These are phyloP conservation scores for Leccinum subgranulosum DNA, from an alignment of 768 basidiomycete genomes.

Conservation along the genomic window DNA sequence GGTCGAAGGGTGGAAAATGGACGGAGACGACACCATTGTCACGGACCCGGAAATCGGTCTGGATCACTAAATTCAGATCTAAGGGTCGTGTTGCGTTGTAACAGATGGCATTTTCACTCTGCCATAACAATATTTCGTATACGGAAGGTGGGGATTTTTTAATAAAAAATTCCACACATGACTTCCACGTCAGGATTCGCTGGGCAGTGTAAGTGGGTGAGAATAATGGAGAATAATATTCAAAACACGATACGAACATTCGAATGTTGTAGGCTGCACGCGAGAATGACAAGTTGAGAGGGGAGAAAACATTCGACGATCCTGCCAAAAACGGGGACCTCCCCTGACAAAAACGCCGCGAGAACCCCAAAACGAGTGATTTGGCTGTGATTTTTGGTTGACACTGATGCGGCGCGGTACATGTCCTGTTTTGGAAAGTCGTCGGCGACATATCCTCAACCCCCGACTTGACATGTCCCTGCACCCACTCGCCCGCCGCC, in stretches of 20 bases:
- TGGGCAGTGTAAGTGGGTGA: slow-evolving; percentile 20
- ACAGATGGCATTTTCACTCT: slow-evolving; percentile 39
- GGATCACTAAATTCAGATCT: slow-evolving; percentile 70
- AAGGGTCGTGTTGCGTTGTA: slow-evolving; percentile 63
- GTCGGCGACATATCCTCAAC: slow-evolving; percentile 26
- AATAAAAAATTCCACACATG: slow-evolving; percentile 34
- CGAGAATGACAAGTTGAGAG: not conserved
- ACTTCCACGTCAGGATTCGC: slow-evolving; percentile 28
- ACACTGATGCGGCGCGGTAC: slow-evolving; percentile 24
- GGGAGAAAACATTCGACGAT: slow-evolving; percentile 23
- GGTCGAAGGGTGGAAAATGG: slow-evolving; percentile 38
- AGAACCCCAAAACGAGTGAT: slow-evolving; percentile 26
- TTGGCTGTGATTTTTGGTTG: slow-evolving; percentile 18
- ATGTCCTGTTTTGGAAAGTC: slow-evolving; percentile 18
- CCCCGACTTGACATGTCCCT: slow-evolving; percentile 22
- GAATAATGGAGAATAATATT: slow-evolving; percentile 13
- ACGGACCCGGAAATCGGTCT: slow-evolving; percentile 40
- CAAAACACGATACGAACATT: slow-evolving; percentile 4
- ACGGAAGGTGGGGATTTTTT: slow-evolving; percentile 44
- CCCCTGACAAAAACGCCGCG: slow-evolving; percentile 21
- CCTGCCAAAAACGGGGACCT: slow-evolving; percentile 19
- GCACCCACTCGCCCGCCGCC: slow-evolving; percentile 11
- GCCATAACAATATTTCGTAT: slow-evolving; percentile 40
- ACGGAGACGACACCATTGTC: slow-evolving; percentile 38
- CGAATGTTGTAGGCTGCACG: not conserved